Evolutionary conservation across 306 rosid species (phyloP).

Genomic region (Prosopis cineraria): DNA sequence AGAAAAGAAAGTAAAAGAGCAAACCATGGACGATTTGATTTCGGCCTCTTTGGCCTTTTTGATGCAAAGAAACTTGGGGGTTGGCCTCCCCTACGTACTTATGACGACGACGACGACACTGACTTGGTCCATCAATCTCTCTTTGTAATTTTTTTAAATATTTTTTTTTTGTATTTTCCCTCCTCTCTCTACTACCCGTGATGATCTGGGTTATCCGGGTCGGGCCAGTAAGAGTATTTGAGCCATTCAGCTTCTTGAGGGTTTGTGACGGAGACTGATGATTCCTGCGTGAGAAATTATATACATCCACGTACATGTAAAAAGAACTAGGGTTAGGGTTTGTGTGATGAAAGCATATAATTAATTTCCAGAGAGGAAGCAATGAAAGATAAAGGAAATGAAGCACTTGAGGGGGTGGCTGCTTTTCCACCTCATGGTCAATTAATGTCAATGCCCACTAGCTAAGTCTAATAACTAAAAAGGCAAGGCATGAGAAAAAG

Average conservation of each 20-base stretch:
- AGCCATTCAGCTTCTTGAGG: conserved; percentile 89
- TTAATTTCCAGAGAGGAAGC: background rate
- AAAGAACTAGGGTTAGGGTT: conserved; percentile 43
- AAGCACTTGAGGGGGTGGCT: conserved; percentile 11
- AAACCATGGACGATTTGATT: conserved; percentile 42
- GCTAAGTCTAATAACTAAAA: conserved; percentile 8
- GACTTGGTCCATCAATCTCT: conserved; percentile 44
- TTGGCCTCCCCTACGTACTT: conserved; percentile 52
- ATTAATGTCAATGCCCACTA: conserved; percentile 18
- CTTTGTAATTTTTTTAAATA: no score
- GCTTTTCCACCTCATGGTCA: conserved; percentile 14
- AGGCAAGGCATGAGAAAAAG: conserved; percentile 19
- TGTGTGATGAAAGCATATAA: background rate
- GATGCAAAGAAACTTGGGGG: conserved; percentile 52
- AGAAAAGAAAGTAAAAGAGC: conserved; percentile 48
- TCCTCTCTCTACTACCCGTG: conserved; percentile 53
- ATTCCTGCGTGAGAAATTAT: conserved; percentile 53
- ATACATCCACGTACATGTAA: conserved; percentile 1
- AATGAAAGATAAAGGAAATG: background rate
- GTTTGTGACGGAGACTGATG: conserved; percentile 73
- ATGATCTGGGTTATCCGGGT: conserved; percentile 82
- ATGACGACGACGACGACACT: conserved; percentile 54
- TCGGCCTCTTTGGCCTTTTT: conserved; percentile 35
- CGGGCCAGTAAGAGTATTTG: conserved; percentile 96
- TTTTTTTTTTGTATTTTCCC: conserved; percentile 27